Base-by-base conservation (phyloP, 208 protist species). In the Vickermania spadyakhi region DNA sequence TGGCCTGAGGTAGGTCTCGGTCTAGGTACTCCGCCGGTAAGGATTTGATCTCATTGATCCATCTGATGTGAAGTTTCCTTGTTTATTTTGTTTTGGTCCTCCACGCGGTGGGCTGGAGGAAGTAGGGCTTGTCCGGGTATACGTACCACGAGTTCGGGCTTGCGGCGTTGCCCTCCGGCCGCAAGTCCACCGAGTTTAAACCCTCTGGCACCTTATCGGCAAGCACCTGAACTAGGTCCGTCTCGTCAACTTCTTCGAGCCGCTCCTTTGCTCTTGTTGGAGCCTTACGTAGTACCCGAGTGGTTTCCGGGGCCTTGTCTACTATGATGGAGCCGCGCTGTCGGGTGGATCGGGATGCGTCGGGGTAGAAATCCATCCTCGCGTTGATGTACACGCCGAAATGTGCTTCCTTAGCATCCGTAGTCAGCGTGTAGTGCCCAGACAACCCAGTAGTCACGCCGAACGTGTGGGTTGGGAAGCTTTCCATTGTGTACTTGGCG, bases 361-460 rank as follows among this genome's bases (percentile, higher is more conserved):
- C n/a, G n/a, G n/a, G n/a, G n/a, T n/a, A n/a, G n/a, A n/a, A n/a
- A n/a, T n/a, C n/a, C n/a, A n/a, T n/a, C n/a, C n/a, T n/a, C n/a
- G n/a, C n/a, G n/a, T n/a, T n/a, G n/a, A 49, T 18, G 18, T 49
- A 49, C 41, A 49, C 41, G 11, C 41, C 41, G 41, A 21, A 49
- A 11, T 21, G 13, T 18, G 41, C 41, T 18, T 49, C 41, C 13
- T 18, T 22, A 28, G 51, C n/a, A 23, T 55, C 51, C 21, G 51
- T 55, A 28, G 51, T 55, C 21, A 22, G 41, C 18, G 51, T 28
- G 51, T 55, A 55, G 51, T 55, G 51, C n/a, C 51, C 51, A 28
- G 51, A 55, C 13, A n/a, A n/a, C 11, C 25, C 25, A 18, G 51
- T 11, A 28, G 7, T 27, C 51, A 55, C n/a, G 13, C 51, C 21